These are phyloP conservation scores for Eucalyptus erythrocorys DNA, from an alignment of 345 rosid genomes.

Conservation along the genomic window DNA sequence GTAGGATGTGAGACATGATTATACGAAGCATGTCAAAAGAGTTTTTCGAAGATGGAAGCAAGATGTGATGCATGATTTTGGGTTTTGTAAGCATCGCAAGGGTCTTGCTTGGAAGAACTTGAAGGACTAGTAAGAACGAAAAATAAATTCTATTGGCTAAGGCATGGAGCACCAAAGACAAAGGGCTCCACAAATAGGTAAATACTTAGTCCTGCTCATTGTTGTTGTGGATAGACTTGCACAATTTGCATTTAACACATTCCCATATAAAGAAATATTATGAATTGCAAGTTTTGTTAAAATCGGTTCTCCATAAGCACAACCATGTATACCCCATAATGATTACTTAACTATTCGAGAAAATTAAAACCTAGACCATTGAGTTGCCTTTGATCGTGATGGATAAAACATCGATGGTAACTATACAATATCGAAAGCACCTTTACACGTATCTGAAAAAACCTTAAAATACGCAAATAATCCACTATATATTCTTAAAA, in stretches of 20 bases:
- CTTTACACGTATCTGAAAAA: background rate
- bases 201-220: background rate
- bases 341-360: background rate
- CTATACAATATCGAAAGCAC: background rate
- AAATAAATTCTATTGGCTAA: background rate
- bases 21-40: background rate
- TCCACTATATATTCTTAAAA: background rate
- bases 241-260: background rate
- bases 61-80: background rate
- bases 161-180: background rate
- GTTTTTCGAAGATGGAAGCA: background rate
- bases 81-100: background rate
- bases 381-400: background rate
- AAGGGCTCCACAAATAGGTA: background rate
- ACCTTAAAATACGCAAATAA: background rate
- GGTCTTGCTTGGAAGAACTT: background rate
- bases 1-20: background rate
- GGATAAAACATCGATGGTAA: background rate
- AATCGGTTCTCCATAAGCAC: background rate
- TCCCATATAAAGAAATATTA: background rate
- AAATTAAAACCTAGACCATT: background rate
- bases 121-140: background rate
- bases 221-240: background rate
- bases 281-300: background rate
- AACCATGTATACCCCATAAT: background rate